Evolutionary conservation across 495 filamentous ascomycete genomes (phyloP).

Genomic region (Lasiosphaeriaceae sp.): DNA sequence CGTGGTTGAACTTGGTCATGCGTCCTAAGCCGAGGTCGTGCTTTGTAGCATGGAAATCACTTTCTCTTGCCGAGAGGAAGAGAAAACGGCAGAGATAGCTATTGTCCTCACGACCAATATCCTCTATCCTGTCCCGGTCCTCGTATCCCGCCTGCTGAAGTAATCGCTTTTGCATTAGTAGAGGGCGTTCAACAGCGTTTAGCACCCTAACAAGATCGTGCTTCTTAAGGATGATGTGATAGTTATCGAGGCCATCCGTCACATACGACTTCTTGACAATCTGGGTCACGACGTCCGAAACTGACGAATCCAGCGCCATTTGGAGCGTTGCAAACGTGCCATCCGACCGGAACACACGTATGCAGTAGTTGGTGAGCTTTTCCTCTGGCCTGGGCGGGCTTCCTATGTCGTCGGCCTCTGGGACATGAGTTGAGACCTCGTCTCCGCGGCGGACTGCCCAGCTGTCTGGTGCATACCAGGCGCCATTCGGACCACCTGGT

Average conservation of each 20-base stretch:
- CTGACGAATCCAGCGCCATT: conserved; percentile 73
- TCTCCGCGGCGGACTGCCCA: conserved; percentile 80
- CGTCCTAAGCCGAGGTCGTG: conserved; percentile 76
- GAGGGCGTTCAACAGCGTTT: conserved; percentile 70
- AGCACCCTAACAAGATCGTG: conserved; percentile 86
- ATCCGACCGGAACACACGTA: conserved; percentile 92
- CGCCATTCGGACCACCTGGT: conserved; percentile 31
- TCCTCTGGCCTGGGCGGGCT: conserved; percentile 59
- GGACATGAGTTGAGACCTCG: conserved; percentile 42
- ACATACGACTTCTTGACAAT: conserved; percentile 89
- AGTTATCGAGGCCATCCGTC: conserved; percentile 84
- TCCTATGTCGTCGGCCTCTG: conserved; percentile 60
- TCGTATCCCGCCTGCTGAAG: conserved; percentile 91
- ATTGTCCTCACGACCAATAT: conserved; percentile 96
- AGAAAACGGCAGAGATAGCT: conserved; percentile 94
- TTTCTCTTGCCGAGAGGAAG: conserved; percentile 83
- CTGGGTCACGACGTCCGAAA: conserved; percentile 74
- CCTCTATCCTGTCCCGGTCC: conserved; percentile 81
- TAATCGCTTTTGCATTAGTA: conserved; percentile 88
- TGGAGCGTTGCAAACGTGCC: conserved; percentile 91
- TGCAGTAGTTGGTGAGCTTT: conserved; percentile 71
- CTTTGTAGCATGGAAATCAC: conserved; percentile 57
- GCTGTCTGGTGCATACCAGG: conserved; percentile 89
- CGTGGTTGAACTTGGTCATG: conserved; percentile 84
- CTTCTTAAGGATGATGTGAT: conserved; percentile 91